Conservation (phyloP, 306 rosid genomes). For the Begonia peltatifolia region DNA sequence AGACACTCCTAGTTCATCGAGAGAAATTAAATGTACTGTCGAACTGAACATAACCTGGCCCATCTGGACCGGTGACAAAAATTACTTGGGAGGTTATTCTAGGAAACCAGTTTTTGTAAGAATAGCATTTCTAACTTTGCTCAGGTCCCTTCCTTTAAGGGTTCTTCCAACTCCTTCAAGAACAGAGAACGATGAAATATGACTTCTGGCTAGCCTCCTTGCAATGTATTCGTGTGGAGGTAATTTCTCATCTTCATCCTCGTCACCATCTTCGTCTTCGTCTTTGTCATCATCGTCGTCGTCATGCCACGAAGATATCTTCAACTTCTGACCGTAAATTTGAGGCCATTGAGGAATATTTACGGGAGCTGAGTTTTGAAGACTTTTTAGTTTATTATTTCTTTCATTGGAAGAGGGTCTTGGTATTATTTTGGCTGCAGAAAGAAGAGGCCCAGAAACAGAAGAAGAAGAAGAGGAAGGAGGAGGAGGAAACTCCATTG, state of each 20-base stretch:
- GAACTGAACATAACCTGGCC: no score
- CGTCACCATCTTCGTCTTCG: constrained; percentile 15
- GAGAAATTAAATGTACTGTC: no score
- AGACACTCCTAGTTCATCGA: no score
- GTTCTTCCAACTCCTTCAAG: constrained; percentile 95
- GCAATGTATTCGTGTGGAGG: constrained; percentile 92
- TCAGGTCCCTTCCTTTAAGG: constrained; percentile 85
- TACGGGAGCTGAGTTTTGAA: constrained; percentile 68
- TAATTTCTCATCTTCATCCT: constrained; percentile 28
- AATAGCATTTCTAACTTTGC: constrained; percentile 79
- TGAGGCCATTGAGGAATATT: constrained; percentile 63
- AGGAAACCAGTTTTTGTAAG: constrained; percentile 77
- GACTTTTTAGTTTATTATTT: constrained; percentile 21
- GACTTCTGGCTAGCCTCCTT: constrained; percentile 71
- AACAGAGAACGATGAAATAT: constrained; percentile 79
- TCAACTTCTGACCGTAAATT: constrained; percentile 28
- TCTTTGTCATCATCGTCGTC: constrained; percentile 2
- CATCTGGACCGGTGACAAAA: no score
- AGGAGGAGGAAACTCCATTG: constrained; percentile 8
- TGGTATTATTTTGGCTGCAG: constrained; percentile 49
- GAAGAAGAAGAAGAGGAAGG: constrained; percentile 16
- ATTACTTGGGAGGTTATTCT: constrained; percentile 24
- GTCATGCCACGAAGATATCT: not conserved
- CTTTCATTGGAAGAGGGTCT: constrained; percentile 20
- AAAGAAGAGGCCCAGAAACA: constrained; percentile 10